Conservation (phyloP, 306 rosid species). For the Vicia faba region DNA sequence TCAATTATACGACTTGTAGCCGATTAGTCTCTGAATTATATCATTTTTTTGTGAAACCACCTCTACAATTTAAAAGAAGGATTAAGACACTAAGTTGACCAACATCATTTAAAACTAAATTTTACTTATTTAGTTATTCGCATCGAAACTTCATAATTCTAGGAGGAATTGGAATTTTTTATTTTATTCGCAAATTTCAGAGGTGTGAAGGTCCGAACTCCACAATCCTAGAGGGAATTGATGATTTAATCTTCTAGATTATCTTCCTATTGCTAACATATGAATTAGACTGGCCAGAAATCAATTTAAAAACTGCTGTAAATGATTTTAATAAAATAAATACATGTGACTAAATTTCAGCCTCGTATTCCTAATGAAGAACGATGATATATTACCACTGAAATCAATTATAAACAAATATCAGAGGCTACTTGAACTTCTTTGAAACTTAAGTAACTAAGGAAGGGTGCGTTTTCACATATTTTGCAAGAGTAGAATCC, state of each 20-base stretch:
- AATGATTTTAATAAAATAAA: slow-evolving; percentile 7
- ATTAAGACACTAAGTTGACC: too few species aligned
- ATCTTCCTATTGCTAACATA: slow-evolving; percentile 14
- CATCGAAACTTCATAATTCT: too few species aligned
- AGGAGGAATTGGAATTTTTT: too few species aligned
- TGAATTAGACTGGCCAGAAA: not conserved
- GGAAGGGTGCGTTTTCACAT: slow-evolving; percentile 35
- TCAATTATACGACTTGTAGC: too few species aligned
- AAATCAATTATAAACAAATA: slow-evolving; percentile 7
- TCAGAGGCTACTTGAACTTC: slow-evolving; percentile 37
- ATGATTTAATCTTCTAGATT: not conserved
- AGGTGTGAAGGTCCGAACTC: too few species aligned
- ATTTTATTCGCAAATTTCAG: too few species aligned
- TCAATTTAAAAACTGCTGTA: slow-evolving; percentile 22
- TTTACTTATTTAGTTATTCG: too few species aligned
- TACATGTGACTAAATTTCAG: slow-evolving; percentile 11
- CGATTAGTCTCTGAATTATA: too few species aligned
- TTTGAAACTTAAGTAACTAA: slow-evolving; percentile 43
- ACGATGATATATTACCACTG: not conserved
- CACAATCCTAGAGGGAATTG: too few species aligned
- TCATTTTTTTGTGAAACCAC: too few species aligned
- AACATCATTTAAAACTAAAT: too few species aligned
- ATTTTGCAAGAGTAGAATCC: slow-evolving; percentile 68
- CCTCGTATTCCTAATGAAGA: not conserved
- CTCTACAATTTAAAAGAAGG: too few species aligned